Base-by-base conservation (phyloP, 495 filamentous ascomycete species). In the Xylaria telfairii region DNA sequence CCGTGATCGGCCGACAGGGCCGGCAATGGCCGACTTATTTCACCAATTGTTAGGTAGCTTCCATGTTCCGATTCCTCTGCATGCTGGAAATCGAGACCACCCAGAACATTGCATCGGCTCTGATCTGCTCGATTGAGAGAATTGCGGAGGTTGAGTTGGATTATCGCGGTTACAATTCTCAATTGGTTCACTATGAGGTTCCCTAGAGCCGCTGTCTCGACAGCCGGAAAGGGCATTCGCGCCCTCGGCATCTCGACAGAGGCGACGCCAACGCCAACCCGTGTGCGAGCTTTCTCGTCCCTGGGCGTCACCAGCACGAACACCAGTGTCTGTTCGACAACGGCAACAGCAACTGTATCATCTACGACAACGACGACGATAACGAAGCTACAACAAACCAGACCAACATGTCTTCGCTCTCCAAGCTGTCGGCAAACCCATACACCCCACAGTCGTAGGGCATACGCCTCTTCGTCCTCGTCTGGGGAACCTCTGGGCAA, bases 401-500 rank as follows among this genome's bases (percentile, higher is more conserved):
- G 64, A 64, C 42, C 44, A 41, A 24, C 49, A 32, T 67, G n/a
- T 66, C 46, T 64, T 46, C 46, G 28, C 41, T 68, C 59, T 8
- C 63, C 51, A 54, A 19, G 1, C 34, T 4, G n/a, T 26, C 60
- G 19, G 24, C 54, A 34, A 34, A n/a, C 32, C 47, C 64, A 39
- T 30, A 69, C 69, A 28, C 4, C 54, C 21, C 70, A 65, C 26
- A 60, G 39, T 49, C 69, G 67, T 47, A 72, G 74, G 59, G 56
- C 37, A 39, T 82, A 80, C 68, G 71, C 21, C 37, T 62, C 80
- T 28, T 78, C 84, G 32, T 47, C 67, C 12, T 70, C 82, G 21
- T 77, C 78, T 26, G 53, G 70, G 12, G 74, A 73, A 21, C 69
- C 80, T 24, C 84, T 90, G 73, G 82, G 79, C 41, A 91, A 89